A percentile compares a stretch with the other conserved stretches of the same genome.
These are phyloP conservation scores for Kodamaea sp. DNA, from an alignment of 1,139 yeast genomes.

Conservation along the genomic window DNA sequence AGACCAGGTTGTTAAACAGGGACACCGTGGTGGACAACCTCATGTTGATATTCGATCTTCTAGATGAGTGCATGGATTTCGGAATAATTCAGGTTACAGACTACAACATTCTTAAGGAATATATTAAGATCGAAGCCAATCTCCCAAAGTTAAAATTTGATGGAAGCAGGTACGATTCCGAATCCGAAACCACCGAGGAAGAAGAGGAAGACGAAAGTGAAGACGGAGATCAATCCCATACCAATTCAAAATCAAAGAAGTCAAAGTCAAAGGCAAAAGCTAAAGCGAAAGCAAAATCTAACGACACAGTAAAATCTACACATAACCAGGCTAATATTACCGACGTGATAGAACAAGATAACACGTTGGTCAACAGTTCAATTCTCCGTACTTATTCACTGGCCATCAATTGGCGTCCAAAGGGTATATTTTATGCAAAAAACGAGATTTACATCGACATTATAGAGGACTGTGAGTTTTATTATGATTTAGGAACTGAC, in stretches of 20 bases:
- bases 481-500: constrained; percentile 34
- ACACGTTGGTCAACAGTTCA: constrained; percentile 54
- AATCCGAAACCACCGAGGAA: constrained; percentile 12
- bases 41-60: constrained; percentile 40
- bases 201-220: constrained; percentile 17
- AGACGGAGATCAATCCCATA: neutral
- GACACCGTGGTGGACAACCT: constrained; percentile 43
- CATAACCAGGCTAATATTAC: constrained; percentile 42
- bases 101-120: constrained; percentile 45
- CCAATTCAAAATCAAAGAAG: constrained; percentile 3
- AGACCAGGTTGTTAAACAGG: constrained; percentile 11
- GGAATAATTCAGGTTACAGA: constrained; percentile 48
- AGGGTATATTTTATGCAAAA: constrained; percentile 48
- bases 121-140: constrained; percentile 43
- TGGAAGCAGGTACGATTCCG: constrained; percentile 16
- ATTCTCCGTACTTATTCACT: constrained; percentile 48
- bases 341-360: constrained; percentile 31
- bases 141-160: constrained; percentile 21
- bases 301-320: constrained; percentile 33
- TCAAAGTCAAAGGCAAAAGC: constrained; percentile 7
- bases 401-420: constrained; percentile 50
- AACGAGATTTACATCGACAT: constrained; percentile 49
- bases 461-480: constrained; percentile 42
- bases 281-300: constrained; percentile 15
- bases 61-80: constrained; percentile 50